phyloP scores from a whole-genome alignment of 208 protist species.

The Trypanosoma mega region DNA sequence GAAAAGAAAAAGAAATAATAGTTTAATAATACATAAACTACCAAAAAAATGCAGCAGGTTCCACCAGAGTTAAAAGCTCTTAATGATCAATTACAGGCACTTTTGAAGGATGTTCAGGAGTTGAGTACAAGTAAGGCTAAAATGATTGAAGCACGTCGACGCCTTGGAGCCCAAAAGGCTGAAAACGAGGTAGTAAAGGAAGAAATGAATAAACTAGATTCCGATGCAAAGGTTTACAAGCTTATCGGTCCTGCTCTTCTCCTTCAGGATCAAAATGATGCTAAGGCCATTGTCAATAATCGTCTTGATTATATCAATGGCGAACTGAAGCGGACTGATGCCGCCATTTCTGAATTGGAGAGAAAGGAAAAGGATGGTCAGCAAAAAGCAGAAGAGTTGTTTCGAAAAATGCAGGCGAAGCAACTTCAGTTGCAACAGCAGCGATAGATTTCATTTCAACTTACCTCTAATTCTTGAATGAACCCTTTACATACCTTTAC shows the following conservation, averaged over 20 bases:
- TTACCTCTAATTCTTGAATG: background rate
- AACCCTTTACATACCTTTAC: background rate
- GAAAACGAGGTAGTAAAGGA: constrained; percentile 95
- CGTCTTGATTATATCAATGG: constrained; percentile 93
- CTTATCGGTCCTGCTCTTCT: constrained; percentile 94
- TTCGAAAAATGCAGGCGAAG: constrained; percentile 84
- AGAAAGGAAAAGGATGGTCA: constrained; percentile 76
- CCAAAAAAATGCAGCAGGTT: constrained; percentile 58
- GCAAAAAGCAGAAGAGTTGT: constrained; percentile 74
- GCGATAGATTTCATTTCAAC: background rate
- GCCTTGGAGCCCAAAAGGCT: constrained; percentile 91
- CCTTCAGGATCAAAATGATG: constrained; percentile 91
- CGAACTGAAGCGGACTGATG: constrained; percentile 84
- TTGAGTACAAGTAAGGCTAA: constrained; percentile 86
- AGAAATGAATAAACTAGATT: constrained; percentile 91
- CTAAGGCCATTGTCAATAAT: constrained; percentile 87
- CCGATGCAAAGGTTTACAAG: constrained; percentile 92
- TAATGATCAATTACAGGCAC: constrained; percentile 67
- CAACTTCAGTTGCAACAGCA: constrained; percentile 70
- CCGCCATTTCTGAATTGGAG: constrained; percentile 73
- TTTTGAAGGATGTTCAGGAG: constrained; percentile 82
- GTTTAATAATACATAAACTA: background rate
- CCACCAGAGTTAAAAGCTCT: constrained; percentile 81
- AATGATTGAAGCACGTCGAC: constrained; percentile 76
- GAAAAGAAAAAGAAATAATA: constrained; percentile 1